Percentiles rank a stretch among this genome's conserved stretches.
Evolutionary conservation across 73 alveolate species (phyloP).

Genomic region (Diophrys sp.): DNA sequence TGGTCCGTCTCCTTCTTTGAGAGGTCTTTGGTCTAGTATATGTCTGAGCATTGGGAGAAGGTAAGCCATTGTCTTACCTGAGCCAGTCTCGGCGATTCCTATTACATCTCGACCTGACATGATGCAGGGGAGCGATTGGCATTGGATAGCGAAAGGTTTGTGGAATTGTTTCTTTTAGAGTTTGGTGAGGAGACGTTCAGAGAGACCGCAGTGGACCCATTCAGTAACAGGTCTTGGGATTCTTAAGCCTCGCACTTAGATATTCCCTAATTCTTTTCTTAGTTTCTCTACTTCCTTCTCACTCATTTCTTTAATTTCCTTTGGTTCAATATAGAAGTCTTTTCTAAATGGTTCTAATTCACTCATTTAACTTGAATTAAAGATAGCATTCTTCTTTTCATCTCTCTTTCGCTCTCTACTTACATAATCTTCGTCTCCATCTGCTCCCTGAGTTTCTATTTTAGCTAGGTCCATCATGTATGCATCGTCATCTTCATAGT

Average conservation of each 20-base stretch:
- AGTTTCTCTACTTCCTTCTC: slow-evolving; percentile 82
- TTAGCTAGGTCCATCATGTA: slow-evolving; percentile 72
- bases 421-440: slow-evolving; percentile 81
- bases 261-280: slow-evolving; percentile 87
- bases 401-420: slow-evolving; percentile 75
- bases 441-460: slow-evolving; percentile 65
- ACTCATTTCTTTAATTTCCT: slow-evolving; percentile 87
- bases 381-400: slow-evolving; percentile 78
- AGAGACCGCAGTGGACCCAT: slow-evolving; percentile 96
- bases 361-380: slow-evolving; percentile 74
- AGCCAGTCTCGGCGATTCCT: slow-evolving; percentile 99
- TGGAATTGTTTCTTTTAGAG: slow-evolving; percentile 77
- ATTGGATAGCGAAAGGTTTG: slow-evolving; percentile 94
- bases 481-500: slow-evolving; percentile 83
- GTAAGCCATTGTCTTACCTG: slow-evolving; percentile 98
- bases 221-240: slow-evolving; percentile 91
- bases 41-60: slow-evolving; percentile 96
- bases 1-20: slow-evolving; percentile 95
- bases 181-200: slow-evolving; percentile 77
- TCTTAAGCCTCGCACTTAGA: slow-evolving; percentile 91
- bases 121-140: slow-evolving; percentile 95
- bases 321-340: slow-evolving; percentile 90
- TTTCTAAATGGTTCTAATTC: slow-evolving; percentile 84
- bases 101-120: slow-evolving; percentile 97
- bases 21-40: slow-evolving; percentile 84